These are phyloP conservation scores for Rosa rugosa DNA, from an alignment of 306 rosid species.

Conservation along the genomic window DNA sequence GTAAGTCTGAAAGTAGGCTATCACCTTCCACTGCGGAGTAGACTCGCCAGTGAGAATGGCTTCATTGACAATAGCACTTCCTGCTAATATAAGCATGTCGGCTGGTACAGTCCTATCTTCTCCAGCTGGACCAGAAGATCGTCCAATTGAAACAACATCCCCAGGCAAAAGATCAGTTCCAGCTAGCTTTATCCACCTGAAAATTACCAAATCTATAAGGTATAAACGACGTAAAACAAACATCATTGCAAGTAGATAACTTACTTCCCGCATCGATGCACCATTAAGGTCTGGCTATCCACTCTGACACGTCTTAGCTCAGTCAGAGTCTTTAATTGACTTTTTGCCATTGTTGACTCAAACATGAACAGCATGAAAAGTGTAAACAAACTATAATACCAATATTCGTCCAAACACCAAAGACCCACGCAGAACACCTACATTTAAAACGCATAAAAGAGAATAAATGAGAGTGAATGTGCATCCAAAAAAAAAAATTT, in stretches of 20 bases:
- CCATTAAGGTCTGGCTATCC: conserved; percentile 89
- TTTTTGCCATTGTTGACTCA: conserved; percentile 99
- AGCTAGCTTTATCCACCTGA: conserved; percentile 85
- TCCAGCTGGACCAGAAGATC: conserved; percentile 76
- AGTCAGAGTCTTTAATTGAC: conserved; percentile 88
- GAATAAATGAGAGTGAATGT: conserved; percentile 19
- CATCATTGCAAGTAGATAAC: conserved; percentile 30
- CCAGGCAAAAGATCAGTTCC: conserved; percentile 97
- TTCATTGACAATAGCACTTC: conserved; percentile 93
- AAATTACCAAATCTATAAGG: conserved; percentile 27
- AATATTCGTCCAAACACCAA: conserved; percentile 99
- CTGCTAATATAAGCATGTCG: conserved; percentile 97
- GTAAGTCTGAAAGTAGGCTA: conserved; percentile 41
- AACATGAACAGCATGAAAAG: conserved; percentile 95
- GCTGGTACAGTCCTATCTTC: conserved; percentile 98
- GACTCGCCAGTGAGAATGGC: conserved; percentile 99
- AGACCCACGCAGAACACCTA: conserved; percentile 99
- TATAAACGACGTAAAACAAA: background rate
- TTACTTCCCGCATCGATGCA: conserved; percentile 96
- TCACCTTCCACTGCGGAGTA: conserved; percentile 99
- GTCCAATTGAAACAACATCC: conserved; percentile 95
- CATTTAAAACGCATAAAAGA: conserved; percentile 15
- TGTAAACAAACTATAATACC: conserved; percentile 99
- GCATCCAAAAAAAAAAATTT: background rate
- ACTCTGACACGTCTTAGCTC: conserved; percentile 98